These are phyloP conservation scores for Sophora flavescens DNA, from an alignment of 306 rosid species.

Conservation along the genomic window DNA sequence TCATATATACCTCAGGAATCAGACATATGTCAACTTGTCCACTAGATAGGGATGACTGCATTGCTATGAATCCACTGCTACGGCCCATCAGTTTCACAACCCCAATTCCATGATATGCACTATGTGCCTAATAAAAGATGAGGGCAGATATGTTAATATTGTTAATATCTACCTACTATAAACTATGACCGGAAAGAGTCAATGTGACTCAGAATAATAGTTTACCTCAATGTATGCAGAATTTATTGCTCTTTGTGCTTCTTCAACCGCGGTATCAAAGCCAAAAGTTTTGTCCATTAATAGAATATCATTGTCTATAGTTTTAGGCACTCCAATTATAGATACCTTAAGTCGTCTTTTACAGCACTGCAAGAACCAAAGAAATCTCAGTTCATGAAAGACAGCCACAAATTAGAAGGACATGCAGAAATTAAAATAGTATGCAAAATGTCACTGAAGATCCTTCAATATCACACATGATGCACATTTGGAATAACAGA, in stretches of 20 bases:
- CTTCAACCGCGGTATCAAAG: constrained; percentile 99
- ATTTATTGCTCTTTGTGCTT: constrained; percentile 96
- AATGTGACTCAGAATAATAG: constrained; percentile 26
- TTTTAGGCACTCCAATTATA: constrained; percentile 95
- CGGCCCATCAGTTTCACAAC: constrained; percentile 99
- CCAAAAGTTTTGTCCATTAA: constrained; percentile 99
- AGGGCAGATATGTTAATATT: constrained; percentile 34
- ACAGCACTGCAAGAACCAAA: constrained; percentile 67
- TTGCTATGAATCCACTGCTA: constrained; percentile 97
- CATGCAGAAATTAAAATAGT: constrained; percentile 17
- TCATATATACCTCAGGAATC: constrained; percentile 88
- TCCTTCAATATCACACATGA: constrained; percentile 8
- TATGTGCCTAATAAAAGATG: constrained; percentile 81
- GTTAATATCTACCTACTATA: constrained; percentile 36
- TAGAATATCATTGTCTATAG: constrained; percentile 95
- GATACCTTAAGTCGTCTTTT: constrained; percentile 78
- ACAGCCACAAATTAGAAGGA: constrained; percentile 11
- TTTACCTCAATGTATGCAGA: constrained; percentile 96
- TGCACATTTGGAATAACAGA: constrained; percentile 11
- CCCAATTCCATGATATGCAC: constrained; percentile 98
- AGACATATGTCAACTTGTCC: constrained; percentile 96
- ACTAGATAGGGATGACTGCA: constrained; percentile 96
- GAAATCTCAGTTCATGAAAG: constrained; percentile 27
- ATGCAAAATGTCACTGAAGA: constrained; percentile 22
- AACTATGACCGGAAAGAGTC: constrained; percentile 22